Evolutionary conservation across 192 early-diverging fungal genomes (phyloP), one percentile per base, ranked within the genome.

Genomic region (Phycomyces blakesleeanus): DNA sequence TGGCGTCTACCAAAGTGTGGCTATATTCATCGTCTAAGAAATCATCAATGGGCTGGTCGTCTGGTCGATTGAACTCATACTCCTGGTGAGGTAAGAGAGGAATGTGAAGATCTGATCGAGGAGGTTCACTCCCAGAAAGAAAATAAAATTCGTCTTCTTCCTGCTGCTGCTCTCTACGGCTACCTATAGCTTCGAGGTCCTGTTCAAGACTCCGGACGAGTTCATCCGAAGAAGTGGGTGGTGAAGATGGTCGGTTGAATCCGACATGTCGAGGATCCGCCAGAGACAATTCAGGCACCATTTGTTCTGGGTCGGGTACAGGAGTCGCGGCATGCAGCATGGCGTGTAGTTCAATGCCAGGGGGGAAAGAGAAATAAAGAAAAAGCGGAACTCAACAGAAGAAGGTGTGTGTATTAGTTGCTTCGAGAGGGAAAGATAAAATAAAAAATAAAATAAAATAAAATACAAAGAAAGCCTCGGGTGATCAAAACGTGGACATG

Each of bases 1-100:
- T 49, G 21, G 61, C 60, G 39, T 61, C 49, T 47, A 47, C 44
- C 12, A 47, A 11, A 11, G 44, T 47, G 18, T 47, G 44, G 44
- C 44, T 47, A 18, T 47, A 47, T 14, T 47, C 18, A 18, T 47
- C 44, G 15, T 18, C 18, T 18, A 18, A 11, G 12, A n/a, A 14
- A n/a, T 47, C 29, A 7, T 34, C 29, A 34, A 34, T 2, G 7
- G 29, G 29, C 7, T 34, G 29, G 29, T 47, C 44, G 15, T 18
- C 18, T 18, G 44, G 44, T 3, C 18, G 15, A n/a, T 47, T 47
- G 11, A 47, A 47, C 3, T 47, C 44, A 12, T 47, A 47, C 1
- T 47, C 44, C 18, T 47, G 44, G 44, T 47, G 44, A 18, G 44
- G 44, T 12, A 47, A 18, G 15, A 47, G 44, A 18, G 44, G 44